A percentile compares a stretch with the other conserved stretches of the same genome.
These are phyloP conservation scores for Hygrophila difformis DNA, from an alignment of 257 asterid genomes.

Conservation along the genomic window DNA sequence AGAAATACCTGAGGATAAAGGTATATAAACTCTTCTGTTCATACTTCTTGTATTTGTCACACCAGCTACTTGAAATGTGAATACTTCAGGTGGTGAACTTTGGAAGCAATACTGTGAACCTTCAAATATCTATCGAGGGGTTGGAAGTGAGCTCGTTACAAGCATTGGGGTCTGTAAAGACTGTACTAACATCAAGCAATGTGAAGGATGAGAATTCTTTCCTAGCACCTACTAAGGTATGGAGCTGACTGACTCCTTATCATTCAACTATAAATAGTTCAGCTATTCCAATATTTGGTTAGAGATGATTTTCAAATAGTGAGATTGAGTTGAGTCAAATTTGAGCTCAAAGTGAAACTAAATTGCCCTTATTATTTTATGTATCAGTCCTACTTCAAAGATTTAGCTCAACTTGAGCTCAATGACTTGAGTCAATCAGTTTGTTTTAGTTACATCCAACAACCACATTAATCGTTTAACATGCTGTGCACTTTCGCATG, in stretches of 20 bases:
- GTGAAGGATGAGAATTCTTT: constrained; percentile 77
- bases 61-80: background rate
- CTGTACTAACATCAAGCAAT: constrained; percentile 43
- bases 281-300: too few species aligned
- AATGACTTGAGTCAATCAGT: background rate
- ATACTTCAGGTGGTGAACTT: constrained; percentile 61
- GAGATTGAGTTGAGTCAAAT: too few species aligned
- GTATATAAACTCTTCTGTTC: constrained; percentile 17
- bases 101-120: constrained; percentile 36
- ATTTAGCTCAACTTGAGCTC: background rate
- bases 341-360: too few species aligned
- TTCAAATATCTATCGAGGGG: constrained; percentile 42
- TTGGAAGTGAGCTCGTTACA: constrained; percentile 30
- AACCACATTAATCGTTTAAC: background rate
- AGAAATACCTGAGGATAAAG: constrained; percentile 52
- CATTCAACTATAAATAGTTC: too few species aligned
- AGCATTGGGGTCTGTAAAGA: constrained; percentile 36
- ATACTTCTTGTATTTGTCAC: background rate
- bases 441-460: background rate
- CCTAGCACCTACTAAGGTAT: constrained; percentile 61
- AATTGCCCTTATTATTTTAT: background rate
- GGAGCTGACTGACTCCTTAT: background rate
- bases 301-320: background rate
- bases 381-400: background rate
- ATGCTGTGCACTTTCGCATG: background rate